phyloP scores from a whole-genome alignment of 441 rosid genomes.

The Eutrema salsugineum region DNA sequence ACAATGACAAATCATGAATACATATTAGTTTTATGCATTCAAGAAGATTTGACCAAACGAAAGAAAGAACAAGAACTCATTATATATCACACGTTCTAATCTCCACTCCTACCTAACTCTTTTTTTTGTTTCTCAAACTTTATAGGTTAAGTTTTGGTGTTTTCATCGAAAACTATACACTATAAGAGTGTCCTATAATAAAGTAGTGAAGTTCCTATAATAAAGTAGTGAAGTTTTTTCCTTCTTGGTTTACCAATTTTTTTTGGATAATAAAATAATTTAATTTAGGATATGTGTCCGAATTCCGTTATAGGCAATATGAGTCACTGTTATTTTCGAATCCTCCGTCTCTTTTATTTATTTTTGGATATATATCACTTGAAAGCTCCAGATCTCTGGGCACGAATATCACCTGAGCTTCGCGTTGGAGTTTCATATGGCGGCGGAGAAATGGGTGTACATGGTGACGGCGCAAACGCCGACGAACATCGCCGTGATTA shows the following conservation, averaged over 20 bases:
- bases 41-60: too few relatives aligned
- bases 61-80: too few relatives aligned
- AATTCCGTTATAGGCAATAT: not conserved
- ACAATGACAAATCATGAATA: too few relatives aligned
- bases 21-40: too few relatives aligned
- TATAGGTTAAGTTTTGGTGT: slow-evolving; percentile 19
- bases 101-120: not conserved
- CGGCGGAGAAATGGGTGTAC: slow-evolving; percentile 59
- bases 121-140: not conserved
- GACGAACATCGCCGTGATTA: slow-evolving; percentile 90
- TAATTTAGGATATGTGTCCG: not conserved
- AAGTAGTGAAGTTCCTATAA: too few relatives aligned
- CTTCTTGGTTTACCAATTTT: not conserved
- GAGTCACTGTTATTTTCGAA: not conserved
- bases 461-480: slow-evolving; percentile 90
- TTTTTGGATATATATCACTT: not conserved
- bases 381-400: slow-evolving; percentile 19
- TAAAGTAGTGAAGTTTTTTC: not conserved
- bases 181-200: not conserved
- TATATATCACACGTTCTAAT: too few relatives aligned
- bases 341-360: slow-evolving; percentile 20
- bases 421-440: slow-evolving; percentile 24
- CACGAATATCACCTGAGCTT: not conserved
- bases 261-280: not conserved
- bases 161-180: not conserved